Percentiles rank a stretch among this genome's conserved stretches.
phyloP scores from a whole-genome alignment of 169 alveolate genomes.

The Plasmodium malariae region DNA sequence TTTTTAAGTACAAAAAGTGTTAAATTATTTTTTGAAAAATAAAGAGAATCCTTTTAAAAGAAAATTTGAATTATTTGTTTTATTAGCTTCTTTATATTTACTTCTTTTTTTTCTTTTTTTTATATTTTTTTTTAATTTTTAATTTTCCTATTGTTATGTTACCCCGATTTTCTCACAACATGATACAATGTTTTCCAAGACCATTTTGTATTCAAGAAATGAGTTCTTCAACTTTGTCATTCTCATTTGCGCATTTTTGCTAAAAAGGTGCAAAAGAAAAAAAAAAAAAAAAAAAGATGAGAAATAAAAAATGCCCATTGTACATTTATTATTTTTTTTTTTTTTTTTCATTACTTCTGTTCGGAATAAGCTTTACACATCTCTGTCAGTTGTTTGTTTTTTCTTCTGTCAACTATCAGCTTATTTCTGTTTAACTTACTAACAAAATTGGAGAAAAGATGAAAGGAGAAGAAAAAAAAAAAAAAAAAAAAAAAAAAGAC shows the following conservation, averaged over 20 bases:
- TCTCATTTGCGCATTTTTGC: slow-evolving; percentile 39
- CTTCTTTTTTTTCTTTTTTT: not conserved
- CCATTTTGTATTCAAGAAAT: slow-evolving; percentile 63
- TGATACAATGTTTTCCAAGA: slow-evolving; percentile 66
- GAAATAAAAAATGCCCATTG: not conserved
- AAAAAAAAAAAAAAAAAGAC: too few species aligned
- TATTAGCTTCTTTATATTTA: too few species aligned
- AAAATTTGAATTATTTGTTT: too few species aligned
- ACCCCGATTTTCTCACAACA: slow-evolving; percentile 73
- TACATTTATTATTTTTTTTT: not conserved
- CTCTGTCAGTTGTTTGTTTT: slow-evolving; percentile 32
- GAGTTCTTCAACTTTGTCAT: slow-evolving; percentile 37
- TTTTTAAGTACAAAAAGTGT: not conserved
- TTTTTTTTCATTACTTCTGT: slow-evolving; percentile 23
- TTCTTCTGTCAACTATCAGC: slow-evolving; percentile 17
- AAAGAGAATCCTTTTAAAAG: not conserved
- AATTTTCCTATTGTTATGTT: not conserved
- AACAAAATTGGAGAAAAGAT: not conserved
- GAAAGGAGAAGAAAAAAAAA: not conserved
- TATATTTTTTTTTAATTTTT: not conserved
- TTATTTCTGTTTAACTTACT: slow-evolving; percentile 32
- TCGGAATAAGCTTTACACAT: slow-evolving; percentile 43
- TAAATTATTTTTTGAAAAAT: not conserved
- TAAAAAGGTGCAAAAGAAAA: not conserved
- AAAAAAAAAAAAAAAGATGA: not conserved